Conservation (phyloP, 2,329 filamentous ascomycete genomes). For the Claviceps quebecensis region DNA sequence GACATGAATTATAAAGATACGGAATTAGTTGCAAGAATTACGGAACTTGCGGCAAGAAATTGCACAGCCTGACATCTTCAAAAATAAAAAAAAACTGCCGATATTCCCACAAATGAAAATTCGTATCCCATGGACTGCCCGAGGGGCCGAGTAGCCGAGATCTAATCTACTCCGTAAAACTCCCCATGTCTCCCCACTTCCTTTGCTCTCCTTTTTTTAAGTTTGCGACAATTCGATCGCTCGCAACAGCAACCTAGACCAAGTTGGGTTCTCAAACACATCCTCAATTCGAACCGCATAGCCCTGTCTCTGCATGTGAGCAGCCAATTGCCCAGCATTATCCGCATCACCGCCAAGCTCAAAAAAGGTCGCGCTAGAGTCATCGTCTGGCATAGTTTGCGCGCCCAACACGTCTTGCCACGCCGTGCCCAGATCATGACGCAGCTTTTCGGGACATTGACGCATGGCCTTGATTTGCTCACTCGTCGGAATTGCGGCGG, state of each 20-base stretch:
- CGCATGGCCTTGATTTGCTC: neutral
- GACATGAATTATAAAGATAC: no score
- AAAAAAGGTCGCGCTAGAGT: neutral
- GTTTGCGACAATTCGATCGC: neutral
- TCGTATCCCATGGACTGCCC: no score
- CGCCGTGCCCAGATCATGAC: neutral
- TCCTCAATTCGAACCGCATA: constrained; percentile 1
- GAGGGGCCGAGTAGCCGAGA: neutral
- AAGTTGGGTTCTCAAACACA: neutral
- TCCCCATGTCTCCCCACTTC: neutral
- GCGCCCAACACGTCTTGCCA: neutral
- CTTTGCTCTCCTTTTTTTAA: no score
- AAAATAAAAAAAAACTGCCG: no score
- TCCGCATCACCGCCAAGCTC: neutral
- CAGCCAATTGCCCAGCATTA: constrained; percentile 1
- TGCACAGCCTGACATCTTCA: no score
- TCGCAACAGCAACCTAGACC: neutral
- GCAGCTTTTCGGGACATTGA: neutral
- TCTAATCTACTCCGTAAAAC: neutral
- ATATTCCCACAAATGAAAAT: no score
- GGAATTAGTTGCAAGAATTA: no score
- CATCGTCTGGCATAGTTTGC: neutral
- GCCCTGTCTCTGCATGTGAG: constrained; percentile 1
- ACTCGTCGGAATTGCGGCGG: neutral
- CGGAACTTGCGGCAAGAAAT: no score